Conservation (phyloP, 768 basidiomycete species). For the Tylopilus plumbeoviolaceoides region DNA sequence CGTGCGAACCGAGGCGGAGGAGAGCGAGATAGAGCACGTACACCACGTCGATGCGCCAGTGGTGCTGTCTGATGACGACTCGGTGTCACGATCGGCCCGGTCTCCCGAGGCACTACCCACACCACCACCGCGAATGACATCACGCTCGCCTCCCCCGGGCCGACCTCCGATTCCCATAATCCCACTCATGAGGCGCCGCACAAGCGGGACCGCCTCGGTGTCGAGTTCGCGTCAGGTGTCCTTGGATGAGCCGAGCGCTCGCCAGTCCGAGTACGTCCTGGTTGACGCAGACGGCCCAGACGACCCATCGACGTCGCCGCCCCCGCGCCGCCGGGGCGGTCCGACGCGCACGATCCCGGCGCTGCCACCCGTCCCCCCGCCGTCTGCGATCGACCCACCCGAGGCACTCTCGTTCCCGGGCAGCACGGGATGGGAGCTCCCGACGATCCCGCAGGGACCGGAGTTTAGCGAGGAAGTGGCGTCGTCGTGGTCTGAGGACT, state of each 20-base stretch:
- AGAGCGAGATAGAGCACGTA: slow-evolving; percentile 70
- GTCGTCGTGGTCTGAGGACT: slow-evolving; percentile 63
- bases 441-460: slow-evolving; percentile 51
- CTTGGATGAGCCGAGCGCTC: slow-evolving; percentile 25
- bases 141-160: slow-evolving; percentile 30
- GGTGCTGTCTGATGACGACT: slow-evolving; percentile 36
- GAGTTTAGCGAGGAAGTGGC: slow-evolving; percentile 51
- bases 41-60: slow-evolving; percentile 56
- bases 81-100: slow-evolving; percentile 14
- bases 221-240: slow-evolving; percentile 39
- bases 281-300: slow-evolving; percentile 46
- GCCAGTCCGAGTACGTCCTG: slow-evolving; percentile 57
- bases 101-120: slow-evolving; percentile 37
- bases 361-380: slow-evolving; percentile 38
- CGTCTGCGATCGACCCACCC: slow-evolving; percentile 31
- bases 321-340: slow-evolving; percentile 35
- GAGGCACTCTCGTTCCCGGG: slow-evolving; percentile 30
- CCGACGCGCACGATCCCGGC: slow-evolving; percentile 14
- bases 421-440: slow-evolving; percentile 61
- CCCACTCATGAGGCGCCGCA: slow-evolving; percentile 33
- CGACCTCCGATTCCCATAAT: slow-evolving; percentile 37
- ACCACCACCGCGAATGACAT: slow-evolving; percentile 42
- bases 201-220: slow-evolving; percentile 34
- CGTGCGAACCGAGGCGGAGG: slow-evolving; percentile 63
- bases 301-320: slow-evolving; percentile 10